These are phyloP conservation scores for Hemisphaericaspora subhashii DNA, from an alignment of 1,139 yeast genomes.

Conservation along the genomic window DNA sequence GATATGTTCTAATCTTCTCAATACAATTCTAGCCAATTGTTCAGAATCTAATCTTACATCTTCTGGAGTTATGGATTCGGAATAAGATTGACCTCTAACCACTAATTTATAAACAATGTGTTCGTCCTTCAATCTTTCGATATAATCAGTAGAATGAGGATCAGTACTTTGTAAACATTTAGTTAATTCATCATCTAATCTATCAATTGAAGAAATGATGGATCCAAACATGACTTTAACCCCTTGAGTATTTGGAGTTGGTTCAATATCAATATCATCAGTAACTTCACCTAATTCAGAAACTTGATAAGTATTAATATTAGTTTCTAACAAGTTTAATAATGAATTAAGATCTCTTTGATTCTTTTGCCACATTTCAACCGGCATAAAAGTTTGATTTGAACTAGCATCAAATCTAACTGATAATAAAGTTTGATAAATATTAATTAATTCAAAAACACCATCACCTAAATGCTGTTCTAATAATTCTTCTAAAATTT, in stretches of 20 bases:
- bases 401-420: conserved; percentile 81
- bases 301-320: conserved; percentile 60
- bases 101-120: conserved; percentile 70
- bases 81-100: conserved; percentile 81
- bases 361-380: conserved; percentile 78
- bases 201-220: conserved; percentile 80
- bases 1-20: conserved; percentile 87
- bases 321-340: conserved; percentile 66
- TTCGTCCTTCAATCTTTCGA: conserved; percentile 89
- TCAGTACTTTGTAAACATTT: conserved; percentile 85
- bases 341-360: conserved; percentile 62
- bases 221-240: conserved; percentile 80
- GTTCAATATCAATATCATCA: conserved; percentile 80
- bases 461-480: conserved; percentile 26
- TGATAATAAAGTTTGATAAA: conserved; percentile 82
- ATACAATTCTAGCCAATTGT: conserved; percentile 72
- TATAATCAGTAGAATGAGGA: conserved; percentile 93
- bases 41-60: conserved; percentile 48
- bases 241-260: conserved; percentile 65
- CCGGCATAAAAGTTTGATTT: conserved; percentile 70
- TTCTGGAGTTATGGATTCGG: conserved; percentile 62
- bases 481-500: conserved; percentile 64
- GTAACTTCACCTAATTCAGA: conserved; percentile 74
- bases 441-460: conserved; percentile 71
- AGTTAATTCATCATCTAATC: conserved; percentile 93